A percentile compares a stretch with the other conserved stretches of the same genome.
Evolutionary conservation across 2,329 filamentous ascomycete species (phyloP).

Genomic region (Aspergillus quadrilineatus): DNA sequence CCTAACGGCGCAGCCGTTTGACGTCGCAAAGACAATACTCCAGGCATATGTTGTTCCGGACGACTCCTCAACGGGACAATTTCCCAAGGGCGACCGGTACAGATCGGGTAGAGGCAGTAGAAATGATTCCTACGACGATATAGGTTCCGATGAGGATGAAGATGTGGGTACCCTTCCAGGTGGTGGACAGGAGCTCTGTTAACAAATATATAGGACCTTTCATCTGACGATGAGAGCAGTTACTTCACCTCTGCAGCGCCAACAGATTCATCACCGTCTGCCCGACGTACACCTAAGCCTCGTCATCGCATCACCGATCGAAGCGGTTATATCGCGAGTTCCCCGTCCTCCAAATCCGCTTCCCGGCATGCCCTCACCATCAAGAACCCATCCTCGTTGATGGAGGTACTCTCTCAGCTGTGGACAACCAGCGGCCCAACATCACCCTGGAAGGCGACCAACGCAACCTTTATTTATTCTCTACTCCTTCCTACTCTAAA

Average conservation of each 20-base stretch:
- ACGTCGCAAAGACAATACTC: slow-evolving; percentile 90
- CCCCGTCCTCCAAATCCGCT: slow-evolving; percentile 34
- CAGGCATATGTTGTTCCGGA: slow-evolving; percentile 64
- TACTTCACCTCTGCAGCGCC: slow-evolving; percentile 73
- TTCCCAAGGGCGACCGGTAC: slow-evolving; percentile 30
- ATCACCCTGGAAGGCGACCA: slow-evolving; percentile 92
- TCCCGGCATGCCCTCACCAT: slow-evolving; percentile 66
- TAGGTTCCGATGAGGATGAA: slow-evolving; percentile 19
- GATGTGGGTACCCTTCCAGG: slow-evolving; percentile 27
- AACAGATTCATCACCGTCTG: slow-evolving; percentile 42
- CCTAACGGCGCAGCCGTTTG: slow-evolving; percentile 89
- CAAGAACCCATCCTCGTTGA: slow-evolving; percentile 73
- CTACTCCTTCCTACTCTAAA: slow-evolving; percentile 83
- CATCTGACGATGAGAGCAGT: slow-evolving; percentile 71
- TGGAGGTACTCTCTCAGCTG: slow-evolving; percentile 81
- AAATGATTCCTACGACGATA: slow-evolving; percentile 33
- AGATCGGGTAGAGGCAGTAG: slow-evolving; percentile 26
- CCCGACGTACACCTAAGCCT: slow-evolving; percentile 39
- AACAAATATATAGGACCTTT: slow-evolving; percentile 39
- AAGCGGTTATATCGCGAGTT: slow-evolving; percentile 42
- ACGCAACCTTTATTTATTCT: slow-evolving; percentile 87
- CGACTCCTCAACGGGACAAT: slow-evolving; percentile 32
- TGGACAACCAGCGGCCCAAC: slow-evolving; percentile 88
- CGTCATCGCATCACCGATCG: slow-evolving; percentile 47
- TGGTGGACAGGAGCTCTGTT: neutral